These are phyloP conservation scores for Saccharomycopsis capsularis DNA, from an alignment of 805 yeast genomes.

Conservation along the genomic window DNA sequence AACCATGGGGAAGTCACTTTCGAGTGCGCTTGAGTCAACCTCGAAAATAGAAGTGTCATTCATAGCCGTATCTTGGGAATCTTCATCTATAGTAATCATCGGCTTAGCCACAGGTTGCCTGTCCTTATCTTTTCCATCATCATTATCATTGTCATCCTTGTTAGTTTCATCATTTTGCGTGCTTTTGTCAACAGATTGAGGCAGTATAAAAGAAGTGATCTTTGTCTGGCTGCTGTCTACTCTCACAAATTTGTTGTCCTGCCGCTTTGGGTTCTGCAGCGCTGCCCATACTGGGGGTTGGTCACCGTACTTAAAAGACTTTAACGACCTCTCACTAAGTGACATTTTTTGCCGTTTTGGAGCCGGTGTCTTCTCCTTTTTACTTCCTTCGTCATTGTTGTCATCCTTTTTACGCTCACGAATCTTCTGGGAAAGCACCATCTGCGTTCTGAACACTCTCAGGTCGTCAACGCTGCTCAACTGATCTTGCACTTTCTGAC, in stretches of 20 bases:
- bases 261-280: slow-evolving; percentile 30
- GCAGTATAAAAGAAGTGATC: slow-evolving; percentile 30
- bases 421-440: slow-evolving; percentile 4
- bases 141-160: not conserved
- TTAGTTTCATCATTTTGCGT: not conserved
- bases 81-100: not conserved
- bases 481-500: slow-evolving; percentile 40
- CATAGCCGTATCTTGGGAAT: not conserved
- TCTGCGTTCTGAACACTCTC: slow-evolving; percentile 60
- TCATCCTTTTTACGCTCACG: not conserved
- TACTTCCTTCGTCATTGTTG: not conserved
- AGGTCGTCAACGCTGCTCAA: slow-evolving; percentile 57
- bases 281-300: not conserved
- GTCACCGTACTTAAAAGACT: not conserved
- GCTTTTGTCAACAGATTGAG: not conserved
- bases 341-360: slow-evolving; percentile 25
- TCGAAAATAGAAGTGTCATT: not conserved
- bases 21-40: not conserved
- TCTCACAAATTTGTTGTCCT: slow-evolving; percentile 63
- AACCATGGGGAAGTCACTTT: not conserved
- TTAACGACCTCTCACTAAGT: slow-evolving; percentile 8
- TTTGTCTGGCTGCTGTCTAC: slow-evolving; percentile 63
- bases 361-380: slow-evolving; percentile 8
- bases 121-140: not conserved
- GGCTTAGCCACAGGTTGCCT: too few species aligned